phyloP scores from a whole-genome alignment of 495 filamentous ascomycete species.

The Neurospora sp. region DNA sequence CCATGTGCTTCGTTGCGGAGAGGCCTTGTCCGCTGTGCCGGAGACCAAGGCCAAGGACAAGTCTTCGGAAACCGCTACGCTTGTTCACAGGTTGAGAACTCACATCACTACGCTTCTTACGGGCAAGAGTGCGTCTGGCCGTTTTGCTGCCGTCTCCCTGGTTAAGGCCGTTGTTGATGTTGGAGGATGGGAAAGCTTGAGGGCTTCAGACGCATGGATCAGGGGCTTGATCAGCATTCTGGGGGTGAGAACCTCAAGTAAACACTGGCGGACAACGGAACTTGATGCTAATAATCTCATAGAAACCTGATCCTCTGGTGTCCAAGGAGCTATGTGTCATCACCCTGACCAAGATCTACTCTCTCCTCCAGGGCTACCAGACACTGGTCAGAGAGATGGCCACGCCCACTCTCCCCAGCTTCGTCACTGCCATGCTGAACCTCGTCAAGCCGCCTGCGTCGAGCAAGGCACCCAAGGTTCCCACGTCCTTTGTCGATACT shows the following conservation, averaged over 20 bases:
- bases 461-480: constrained; percentile 28
- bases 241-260: constrained; percentile 38
- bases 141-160: constrained; percentile 66
- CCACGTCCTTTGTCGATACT: constrained; percentile 43
- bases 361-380: constrained; percentile 66
- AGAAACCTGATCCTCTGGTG: constrained; percentile 66
- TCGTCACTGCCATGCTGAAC: constrained; percentile 61
- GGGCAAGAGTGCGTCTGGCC: constrained; percentile 57
- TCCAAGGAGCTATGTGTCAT: constrained; percentile 65
- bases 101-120: constrained; percentile 64
- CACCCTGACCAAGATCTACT: constrained; percentile 69
- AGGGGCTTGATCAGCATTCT: constrained; percentile 59
- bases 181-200: constrained; percentile 69
- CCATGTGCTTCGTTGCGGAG: constrained; percentile 50
- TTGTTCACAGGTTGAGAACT: constrained; percentile 70
- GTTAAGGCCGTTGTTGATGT: constrained; percentile 72
- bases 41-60: constrained; percentile 40
- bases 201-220: constrained; percentile 60
- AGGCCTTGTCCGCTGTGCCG: constrained; percentile 42
- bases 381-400: constrained; percentile 80
- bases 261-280: not conserved
- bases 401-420: constrained; percentile 67
- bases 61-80: constrained; percentile 48
- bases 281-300: constrained; percentile 1
- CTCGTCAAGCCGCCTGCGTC: constrained; percentile 42